These are phyloP conservation scores for Rhodamnia argentea DNA, from an alignment of 345 rosid species.

Conservation along the genomic window DNA sequence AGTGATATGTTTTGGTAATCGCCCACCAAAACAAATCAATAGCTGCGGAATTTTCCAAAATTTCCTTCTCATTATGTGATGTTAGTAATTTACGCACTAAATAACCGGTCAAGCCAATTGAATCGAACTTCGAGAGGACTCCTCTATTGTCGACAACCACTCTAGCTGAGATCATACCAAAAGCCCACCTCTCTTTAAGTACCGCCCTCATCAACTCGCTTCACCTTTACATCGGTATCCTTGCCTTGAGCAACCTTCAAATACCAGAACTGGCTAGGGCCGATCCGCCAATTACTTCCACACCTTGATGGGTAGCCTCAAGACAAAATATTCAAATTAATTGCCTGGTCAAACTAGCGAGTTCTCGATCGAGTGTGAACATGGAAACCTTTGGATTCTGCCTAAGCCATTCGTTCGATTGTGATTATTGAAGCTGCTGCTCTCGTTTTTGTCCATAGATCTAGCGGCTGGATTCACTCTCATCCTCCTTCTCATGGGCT, in stretches of 20 bases:
- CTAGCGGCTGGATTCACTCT: slow-evolving; percentile 57
- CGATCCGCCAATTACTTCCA: no score
- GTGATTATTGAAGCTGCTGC: slow-evolving; percentile 5
- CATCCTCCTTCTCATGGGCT: slow-evolving; percentile 54
- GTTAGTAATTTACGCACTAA: not conserved
- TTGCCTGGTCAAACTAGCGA: no score
- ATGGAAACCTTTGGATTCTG: not conserved
- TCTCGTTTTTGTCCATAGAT: slow-evolving; percentile 41
- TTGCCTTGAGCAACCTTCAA: no score
- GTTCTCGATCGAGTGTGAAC: no score
- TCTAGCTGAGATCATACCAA: not conserved
- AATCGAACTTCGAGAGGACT: slow-evolving; percentile 20
- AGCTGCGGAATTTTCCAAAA: no score
- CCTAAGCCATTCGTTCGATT: no score
- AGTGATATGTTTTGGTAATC: no score
- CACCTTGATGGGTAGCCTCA: no score
- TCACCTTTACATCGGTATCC: not conserved
- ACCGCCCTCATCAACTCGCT: slow-evolving; percentile 34
- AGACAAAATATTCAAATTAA: no score
- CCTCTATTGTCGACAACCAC: not conserved
- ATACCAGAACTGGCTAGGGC: no score
- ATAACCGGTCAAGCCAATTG: slow-evolving; percentile 1
- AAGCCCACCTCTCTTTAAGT: slow-evolving; percentile 41
- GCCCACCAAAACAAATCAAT: no score
- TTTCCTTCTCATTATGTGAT: no score